phyloP scores from a whole-genome alignment of 2,329 filamentous ascomycete genomes.

The Paecilomyces fulvus region DNA sequence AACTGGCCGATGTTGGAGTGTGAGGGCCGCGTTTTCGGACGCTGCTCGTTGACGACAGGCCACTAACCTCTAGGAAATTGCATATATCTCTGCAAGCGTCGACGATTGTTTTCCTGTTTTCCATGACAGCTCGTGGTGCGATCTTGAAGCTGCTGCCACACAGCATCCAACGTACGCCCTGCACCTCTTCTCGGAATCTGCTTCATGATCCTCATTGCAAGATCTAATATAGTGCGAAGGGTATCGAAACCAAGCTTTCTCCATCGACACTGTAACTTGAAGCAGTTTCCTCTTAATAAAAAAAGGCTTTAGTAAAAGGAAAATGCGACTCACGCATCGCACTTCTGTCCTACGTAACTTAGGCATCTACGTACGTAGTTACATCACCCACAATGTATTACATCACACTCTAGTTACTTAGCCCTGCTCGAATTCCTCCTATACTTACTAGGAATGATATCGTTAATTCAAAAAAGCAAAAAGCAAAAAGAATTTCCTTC shows the following conservation, averaged over 20 bases:
- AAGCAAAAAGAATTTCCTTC: neutral
- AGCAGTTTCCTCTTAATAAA: too few species aligned
- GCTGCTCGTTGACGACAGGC: constrained; percentile 20
- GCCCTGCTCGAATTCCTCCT: neutral
- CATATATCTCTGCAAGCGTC: constrained; percentile 32
- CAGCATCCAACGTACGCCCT: constrained; percentile 30
- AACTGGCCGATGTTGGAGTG: too few species aligned
- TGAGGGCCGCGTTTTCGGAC: too few species aligned
- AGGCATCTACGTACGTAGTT: too few species aligned
- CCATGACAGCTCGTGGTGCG: constrained; percentile 47
- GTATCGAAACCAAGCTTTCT: too few species aligned
- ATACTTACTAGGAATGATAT: neutral
- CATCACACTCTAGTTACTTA: neutral
- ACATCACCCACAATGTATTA: neutral
- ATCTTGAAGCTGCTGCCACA: constrained; percentile 27
- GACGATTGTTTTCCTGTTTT: constrained; percentile 28
- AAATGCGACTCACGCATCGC: too few species aligned
- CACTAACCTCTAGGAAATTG: constrained; percentile 27
- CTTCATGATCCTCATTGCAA: too few species aligned
- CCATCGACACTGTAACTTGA: too few species aligned
- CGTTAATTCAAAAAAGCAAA: neutral
- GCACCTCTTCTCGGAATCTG: constrained; percentile 24
- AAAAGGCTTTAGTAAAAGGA: too few species aligned
- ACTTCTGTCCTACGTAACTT: too few species aligned
- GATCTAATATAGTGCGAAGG: too few species aligned